phyloP scores from a whole-genome alignment of 2,329 filamentous ascomycete species.

The Paracoccidioides lutzii region DNA sequence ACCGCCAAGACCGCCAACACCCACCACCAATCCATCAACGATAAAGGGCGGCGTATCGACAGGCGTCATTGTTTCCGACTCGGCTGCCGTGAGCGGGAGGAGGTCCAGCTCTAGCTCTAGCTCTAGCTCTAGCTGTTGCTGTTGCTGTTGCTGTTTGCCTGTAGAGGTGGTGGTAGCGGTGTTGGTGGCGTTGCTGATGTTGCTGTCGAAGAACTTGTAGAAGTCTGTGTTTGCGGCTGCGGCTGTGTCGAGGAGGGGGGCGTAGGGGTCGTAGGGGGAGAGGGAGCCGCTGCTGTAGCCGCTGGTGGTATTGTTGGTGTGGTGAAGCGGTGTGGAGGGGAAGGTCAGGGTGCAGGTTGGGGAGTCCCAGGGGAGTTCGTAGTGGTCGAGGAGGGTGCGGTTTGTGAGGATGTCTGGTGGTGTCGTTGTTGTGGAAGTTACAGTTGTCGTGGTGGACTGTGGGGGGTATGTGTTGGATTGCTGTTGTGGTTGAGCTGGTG shows the following conservation, averaged over 20 bases:
- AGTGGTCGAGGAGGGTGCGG: background rate
- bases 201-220: background rate
- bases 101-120: background rate
- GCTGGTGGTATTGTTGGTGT: too few species aligned
- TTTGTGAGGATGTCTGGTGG: background rate
- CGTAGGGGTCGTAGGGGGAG: background rate
- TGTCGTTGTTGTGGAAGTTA: background rate
- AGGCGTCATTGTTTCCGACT: background rate
- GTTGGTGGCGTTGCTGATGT: background rate
- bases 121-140: background rate
- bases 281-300: background rate
- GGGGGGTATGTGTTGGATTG: background rate
- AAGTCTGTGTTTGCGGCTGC: background rate
- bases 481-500: background rate
- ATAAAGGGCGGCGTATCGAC: constrained; percentile 9
- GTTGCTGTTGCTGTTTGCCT: background rate
- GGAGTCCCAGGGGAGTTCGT: constrained; percentile 1
- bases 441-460: background rate
- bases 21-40: constrained; percentile 5
- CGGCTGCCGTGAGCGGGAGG: background rate
- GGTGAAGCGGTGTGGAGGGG: background rate
- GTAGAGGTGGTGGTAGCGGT: background rate
- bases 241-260: background rate
- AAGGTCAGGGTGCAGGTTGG: background rate
- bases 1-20: too few species aligned